Evolutionary conservation across 2,329 filamentous ascomycete species (phyloP).

Genomic region (Scytalidium lignicola): DNA sequence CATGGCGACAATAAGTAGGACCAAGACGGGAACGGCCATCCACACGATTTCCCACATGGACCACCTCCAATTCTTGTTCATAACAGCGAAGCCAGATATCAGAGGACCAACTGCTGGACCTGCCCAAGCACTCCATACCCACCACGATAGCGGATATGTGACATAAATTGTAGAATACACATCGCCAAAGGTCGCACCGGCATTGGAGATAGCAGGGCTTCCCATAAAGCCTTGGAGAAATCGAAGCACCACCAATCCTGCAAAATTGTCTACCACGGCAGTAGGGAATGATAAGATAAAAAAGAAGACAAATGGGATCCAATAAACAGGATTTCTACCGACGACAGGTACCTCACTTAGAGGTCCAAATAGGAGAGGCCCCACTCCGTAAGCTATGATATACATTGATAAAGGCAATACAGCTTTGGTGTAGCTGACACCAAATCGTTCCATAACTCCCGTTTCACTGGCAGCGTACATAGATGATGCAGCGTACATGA

Average conservation of each 20-base stretch:
- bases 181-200: slow-evolving; percentile 43
- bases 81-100: slow-evolving; percentile 52
- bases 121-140: slow-evolving; percentile 42
- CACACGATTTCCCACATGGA: slow-evolving; percentile 57
- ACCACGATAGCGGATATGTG: slow-evolving; percentile 33
- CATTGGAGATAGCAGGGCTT: slow-evolving; percentile 52
- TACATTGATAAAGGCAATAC: no score
- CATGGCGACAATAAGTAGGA: slow-evolving; percentile 55
- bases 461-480: slow-evolving; percentile 39
- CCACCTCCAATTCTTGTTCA: slow-evolving; percentile 54
- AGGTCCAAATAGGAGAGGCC: slow-evolving; percentile 60
- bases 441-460: slow-evolving; percentile 43
- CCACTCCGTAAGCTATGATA: slow-evolving; percentile 43
- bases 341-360: slow-evolving; percentile 59
- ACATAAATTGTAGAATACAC: slow-evolving; percentile 47
- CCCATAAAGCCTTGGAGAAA: slow-evolving; percentile 62
- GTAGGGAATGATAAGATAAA: slow-evolving; percentile 60
- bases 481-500: slow-evolving; percentile 43
- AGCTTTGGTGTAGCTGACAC: slow-evolving; percentile 32
- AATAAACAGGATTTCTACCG: slow-evolving; percentile 62
- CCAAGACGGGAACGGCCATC: slow-evolving; percentile 49
- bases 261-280: slow-evolving; percentile 54
- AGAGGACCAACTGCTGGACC: slow-evolving; percentile 54
- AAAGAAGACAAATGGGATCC: slow-evolving; percentile 61
- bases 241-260: slow-evolving; percentile 55